Percentiles rank a stretch among this genome's conserved stretches.
Evolutionary conservation across 2,329 filamentous ascomycete species (phyloP).

Genomic region (Cordyceps cateniannulata): DNA sequence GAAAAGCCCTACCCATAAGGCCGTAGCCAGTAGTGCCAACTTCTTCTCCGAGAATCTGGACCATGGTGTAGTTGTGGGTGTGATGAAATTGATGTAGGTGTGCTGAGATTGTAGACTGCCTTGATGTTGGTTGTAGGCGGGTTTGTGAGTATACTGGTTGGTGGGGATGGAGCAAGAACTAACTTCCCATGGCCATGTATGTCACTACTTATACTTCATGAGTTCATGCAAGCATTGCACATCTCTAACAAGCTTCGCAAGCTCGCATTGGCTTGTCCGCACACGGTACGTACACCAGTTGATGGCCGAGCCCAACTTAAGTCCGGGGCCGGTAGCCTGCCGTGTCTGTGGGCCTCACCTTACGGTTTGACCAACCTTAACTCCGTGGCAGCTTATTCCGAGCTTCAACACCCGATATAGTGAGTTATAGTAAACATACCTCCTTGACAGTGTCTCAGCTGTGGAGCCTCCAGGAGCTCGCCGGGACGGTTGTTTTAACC

Average conservation of each 20-base stretch:
- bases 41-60: slow-evolving; percentile 33
- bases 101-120: neutral
- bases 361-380: neutral
- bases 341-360: neutral
- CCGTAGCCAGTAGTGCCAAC: slow-evolving; percentile 47
- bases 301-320: neutral
- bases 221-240: neutral
- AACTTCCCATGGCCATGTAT: neutral
- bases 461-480: neutral
- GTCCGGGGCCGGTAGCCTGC: neutral
- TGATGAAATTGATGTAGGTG: neutral
- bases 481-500: neutral
- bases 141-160: neutral
- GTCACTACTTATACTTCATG: neutral
- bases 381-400: neutral
- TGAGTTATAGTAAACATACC: neutral
- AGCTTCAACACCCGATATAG: neutral
- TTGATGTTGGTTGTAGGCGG: neutral
- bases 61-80: slow-evolving; percentile 18
- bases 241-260: neutral
- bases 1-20: slow-evolving; percentile 40
- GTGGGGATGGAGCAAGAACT: neutral
- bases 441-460: neutral
- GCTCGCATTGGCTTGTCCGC: neutral
- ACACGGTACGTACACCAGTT: neutral